Conservation (phyloP, 139 green algal species). For the Monoraphidium neglectum region DNA sequence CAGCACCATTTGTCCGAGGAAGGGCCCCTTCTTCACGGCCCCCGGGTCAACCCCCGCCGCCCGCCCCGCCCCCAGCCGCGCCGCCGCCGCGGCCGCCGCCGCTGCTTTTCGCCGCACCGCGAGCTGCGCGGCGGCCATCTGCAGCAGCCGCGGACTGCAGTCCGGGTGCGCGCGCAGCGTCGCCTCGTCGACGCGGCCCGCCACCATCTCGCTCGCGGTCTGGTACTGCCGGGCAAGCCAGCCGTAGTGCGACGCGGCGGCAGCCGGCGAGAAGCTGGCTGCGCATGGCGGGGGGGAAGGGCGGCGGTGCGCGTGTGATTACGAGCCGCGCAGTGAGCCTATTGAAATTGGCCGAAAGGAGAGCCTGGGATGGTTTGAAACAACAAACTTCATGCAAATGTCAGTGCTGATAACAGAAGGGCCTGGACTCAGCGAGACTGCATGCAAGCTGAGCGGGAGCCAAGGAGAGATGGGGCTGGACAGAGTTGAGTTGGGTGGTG, state of each 20-base stretch:
- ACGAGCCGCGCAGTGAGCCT: too few species aligned
- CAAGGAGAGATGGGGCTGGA: not conserved
- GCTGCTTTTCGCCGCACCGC: constrained; percentile 25
- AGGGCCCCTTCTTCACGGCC: constrained; percentile 36
- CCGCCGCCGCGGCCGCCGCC: constrained; percentile 3
- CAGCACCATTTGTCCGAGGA: constrained; percentile 46
- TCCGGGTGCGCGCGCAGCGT: constrained; percentile 10
- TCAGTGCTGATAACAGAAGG: not conserved
- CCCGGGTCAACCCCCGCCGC: constrained; percentile 18
- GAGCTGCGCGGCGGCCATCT: constrained; percentile 40
- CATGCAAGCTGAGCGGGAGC: not conserved
- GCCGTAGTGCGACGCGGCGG: constrained; percentile 38
- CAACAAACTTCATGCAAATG: too few species aligned
- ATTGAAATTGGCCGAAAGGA: too few species aligned
- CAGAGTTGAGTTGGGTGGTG: not conserved
- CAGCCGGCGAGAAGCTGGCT: constrained; percentile 17
- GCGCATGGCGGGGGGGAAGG: too few species aligned
- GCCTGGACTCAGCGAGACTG: not conserved
- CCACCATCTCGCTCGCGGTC: constrained; percentile 44
- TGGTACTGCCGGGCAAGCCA: constrained; percentile 53
- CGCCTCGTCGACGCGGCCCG: constrained; percentile 10
- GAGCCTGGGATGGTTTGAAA: too few species aligned
- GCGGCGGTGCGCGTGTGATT: too few species aligned
- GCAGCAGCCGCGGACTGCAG: constrained; percentile 22
- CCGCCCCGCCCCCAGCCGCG: not conserved